Percentiles rank a stretch among this genome's conserved stretches.
These are phyloP conservation scores for Cryptosporidium ubiquitum DNA, from an alignment of 169 alveolate species.

Conservation along the genomic window DNA sequence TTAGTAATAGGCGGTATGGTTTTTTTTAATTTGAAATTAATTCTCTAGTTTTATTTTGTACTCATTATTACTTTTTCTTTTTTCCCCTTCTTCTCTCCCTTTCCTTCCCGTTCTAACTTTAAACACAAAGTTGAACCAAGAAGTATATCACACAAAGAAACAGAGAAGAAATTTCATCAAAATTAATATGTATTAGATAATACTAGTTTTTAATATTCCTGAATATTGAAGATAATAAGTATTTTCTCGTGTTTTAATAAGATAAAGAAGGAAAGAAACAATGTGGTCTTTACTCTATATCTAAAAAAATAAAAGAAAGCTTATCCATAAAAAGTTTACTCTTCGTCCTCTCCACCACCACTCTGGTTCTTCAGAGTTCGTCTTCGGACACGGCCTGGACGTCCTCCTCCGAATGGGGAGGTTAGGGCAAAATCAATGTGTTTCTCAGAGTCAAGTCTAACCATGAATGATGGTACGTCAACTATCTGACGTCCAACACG, in stretches of 20 bases:
- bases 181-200: not conserved
- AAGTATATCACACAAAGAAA: too few species aligned
- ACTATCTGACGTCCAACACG: slow-evolving; percentile 98
- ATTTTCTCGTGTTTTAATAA: not conserved
- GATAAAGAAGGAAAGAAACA: not conserved
- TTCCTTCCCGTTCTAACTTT: too few species aligned
- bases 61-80: too few species aligned
- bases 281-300: not conserved
- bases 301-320: not conserved
- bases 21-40: too few species aligned
- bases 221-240: slow-evolving; percentile 5
- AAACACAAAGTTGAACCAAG: too few species aligned
- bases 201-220: slow-evolving; percentile 9
- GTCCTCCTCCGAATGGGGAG: slow-evolving; percentile 96
- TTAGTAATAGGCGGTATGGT: not conserved
- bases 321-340: not conserved
- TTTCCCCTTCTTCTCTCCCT: too few species aligned
- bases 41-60: too few species aligned
- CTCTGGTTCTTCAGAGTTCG: slow-evolving; percentile 83
- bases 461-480: slow-evolving; percentile 98
- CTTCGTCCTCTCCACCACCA: slow-evolving; percentile 66
- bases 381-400: slow-evolving; percentile 96
- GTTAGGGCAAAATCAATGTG: slow-evolving; percentile 96
- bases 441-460: slow-evolving; percentile 98
- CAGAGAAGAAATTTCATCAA: too few species aligned